These are phyloP conservation scores for Tuber borchii DNA, from an alignment of 495 filamentous ascomycete species.

Conservation along the genomic window DNA sequence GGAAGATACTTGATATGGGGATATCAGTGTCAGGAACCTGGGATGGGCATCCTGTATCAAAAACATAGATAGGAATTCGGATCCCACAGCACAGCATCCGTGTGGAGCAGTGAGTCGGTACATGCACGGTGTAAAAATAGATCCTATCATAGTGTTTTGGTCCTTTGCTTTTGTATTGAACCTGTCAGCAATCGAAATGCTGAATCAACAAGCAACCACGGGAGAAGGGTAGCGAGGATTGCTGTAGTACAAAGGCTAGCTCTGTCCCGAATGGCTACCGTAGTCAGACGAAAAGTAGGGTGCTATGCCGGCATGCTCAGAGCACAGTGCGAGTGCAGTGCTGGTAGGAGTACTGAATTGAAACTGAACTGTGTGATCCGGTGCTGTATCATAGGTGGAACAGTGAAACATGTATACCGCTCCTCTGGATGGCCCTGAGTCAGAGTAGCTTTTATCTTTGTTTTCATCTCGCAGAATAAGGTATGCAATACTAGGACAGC, in stretches of 20 bases:
- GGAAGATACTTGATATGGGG: background rate
- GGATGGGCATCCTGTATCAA: background rate
- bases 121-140: background rate
- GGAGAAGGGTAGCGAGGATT: background rate
- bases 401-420: background rate
- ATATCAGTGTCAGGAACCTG: background rate
- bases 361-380: background rate
- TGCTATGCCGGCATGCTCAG: background rate
- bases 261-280: background rate
- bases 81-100: background rate
- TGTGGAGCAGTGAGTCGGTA: background rate
- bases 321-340: background rate
- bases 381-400: background rate
- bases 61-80: background rate
- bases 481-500: background rate
- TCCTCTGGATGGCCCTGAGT: background rate
- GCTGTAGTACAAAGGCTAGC: background rate
- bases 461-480: background rate
- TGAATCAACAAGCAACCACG: background rate
- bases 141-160: background rate
- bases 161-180: background rate
- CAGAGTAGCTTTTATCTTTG: background rate
- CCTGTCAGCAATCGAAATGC: no score
- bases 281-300: background rate
- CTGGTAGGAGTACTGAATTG: background rate